Evolutionary conservation across 2,329 filamentous ascomycete species (phyloP), one percentile per base, ranked within the genome.

Genomic region (Metarhizium brunneum): DNA sequence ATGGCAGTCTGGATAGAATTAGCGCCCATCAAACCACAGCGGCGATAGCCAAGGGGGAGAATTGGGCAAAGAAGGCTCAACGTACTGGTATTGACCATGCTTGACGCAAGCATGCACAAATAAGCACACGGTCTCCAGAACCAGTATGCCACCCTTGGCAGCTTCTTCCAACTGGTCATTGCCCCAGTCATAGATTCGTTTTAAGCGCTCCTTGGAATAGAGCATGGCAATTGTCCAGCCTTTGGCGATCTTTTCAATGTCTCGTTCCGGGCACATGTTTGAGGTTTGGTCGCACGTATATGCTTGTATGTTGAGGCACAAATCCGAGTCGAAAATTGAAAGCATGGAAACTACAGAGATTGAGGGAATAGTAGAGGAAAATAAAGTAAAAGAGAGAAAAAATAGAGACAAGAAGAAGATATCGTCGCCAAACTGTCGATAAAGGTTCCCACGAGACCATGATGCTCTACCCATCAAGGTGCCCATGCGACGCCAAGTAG

Each of bases 31-130:
- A 25, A 38, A 29, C 10, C 20, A 36, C 38, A 8, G 42, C 16
- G 6, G 18, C 25, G 20, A 25, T 25, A 25, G 20, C 20, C 20
- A 25, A 25, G 6, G n/a, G 36, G 18, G 40, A 1, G 18, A 20
- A 30, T n/a, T n/a, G n/a, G 11, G n/a, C 0, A 52, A 18, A 43
- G 25, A n/a, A 36, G 25, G 11, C 13, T 1, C 5, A 47, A 30
- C 65, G 42, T 59, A 73, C 71, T 63, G 64, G 60, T 67, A 73
- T 50, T 73, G 71, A 8, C 67, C 69, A 7, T 59, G 63, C 61
- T 68, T 73, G 52, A 73, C 59, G 47, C 69, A 71, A 29, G 69
- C 65, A 54, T 73, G 71, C 29, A 73, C 63, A 53, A 73, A 73
- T n/a, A 73, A 57, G 48, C 71, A 73, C 14, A 70, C 62, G 7